These are phyloP conservation scores for Eragrostis nindensis DNA, from an alignment of 176 grass and related monocot species.

Conservation along the genomic window DNA sequence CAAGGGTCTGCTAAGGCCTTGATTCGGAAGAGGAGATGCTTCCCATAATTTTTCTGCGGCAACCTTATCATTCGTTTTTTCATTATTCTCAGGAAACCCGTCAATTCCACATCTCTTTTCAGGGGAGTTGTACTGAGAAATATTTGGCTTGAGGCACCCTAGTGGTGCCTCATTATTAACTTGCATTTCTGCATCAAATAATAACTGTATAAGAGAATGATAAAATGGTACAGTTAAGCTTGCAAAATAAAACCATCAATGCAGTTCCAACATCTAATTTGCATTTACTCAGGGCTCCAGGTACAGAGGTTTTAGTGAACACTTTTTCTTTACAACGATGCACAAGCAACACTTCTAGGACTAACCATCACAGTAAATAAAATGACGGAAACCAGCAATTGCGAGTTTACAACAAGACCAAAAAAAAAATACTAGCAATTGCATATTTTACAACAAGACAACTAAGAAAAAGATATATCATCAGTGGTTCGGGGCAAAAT, in stretches of 20 bases:
- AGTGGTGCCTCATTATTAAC: constrained; percentile 65
- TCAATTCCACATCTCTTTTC: constrained; percentile 53
- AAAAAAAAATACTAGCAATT: neutral
- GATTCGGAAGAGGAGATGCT: constrained; percentile 53
- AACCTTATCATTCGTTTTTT: constrained; percentile 53
- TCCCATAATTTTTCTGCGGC: constrained; percentile 52
- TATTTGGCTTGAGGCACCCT: constrained; percentile 62
- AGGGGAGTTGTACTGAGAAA: constrained; percentile 63
- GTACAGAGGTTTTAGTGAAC: neutral
- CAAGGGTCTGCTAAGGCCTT: constrained; percentile 60
- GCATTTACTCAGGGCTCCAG: neutral
- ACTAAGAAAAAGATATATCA: neutral
- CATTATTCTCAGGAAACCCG: constrained; percentile 57
- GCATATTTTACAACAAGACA: neutral
- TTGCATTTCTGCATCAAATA: constrained; percentile 82
- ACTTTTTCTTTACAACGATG: too few relatives aligned
- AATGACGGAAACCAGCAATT: neutral
- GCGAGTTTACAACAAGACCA: neutral
- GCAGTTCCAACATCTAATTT: constrained; percentile 4
- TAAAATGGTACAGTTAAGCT: constrained; percentile 21
- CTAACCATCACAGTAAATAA: neutral
- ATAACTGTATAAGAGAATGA: constrained; percentile 43
- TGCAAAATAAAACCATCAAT: constrained; percentile 3
- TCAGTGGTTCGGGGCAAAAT: neutral
- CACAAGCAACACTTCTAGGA: too few relatives aligned